phyloP scores from a whole-genome alignment of 192 early-diverging fungal genomes.

The Podila clonocystis region DNA sequence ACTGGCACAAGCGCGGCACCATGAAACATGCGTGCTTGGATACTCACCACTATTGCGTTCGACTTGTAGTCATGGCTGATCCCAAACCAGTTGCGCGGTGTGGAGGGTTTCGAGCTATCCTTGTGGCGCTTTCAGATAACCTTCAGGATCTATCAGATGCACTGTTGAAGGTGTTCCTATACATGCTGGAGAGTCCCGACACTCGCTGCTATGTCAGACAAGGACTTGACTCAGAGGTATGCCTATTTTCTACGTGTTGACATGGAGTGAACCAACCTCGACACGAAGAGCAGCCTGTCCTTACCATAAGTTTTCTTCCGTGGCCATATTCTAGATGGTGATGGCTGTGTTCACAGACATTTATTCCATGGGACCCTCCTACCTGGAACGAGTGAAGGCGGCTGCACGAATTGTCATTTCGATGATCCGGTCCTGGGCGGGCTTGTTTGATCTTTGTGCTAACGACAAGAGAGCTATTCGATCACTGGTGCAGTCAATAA shows the following conservation, averaged over 20 bases:
- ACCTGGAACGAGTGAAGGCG: constrained; percentile 72
- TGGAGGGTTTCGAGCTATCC: constrained; percentile 76
- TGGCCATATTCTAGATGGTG: constrained; percentile 61
- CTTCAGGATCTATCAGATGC: constrained; percentile 66
- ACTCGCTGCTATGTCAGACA: constrained; percentile 74
- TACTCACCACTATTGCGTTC: not conserved
- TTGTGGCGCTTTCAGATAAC: constrained; percentile 73
- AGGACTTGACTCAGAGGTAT: constrained; percentile 80
- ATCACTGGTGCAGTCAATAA: constrained; percentile 75
- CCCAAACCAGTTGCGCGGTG: constrained; percentile 64
- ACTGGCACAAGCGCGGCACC: too few relatives aligned
- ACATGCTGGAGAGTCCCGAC: constrained; percentile 76
- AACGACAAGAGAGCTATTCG: constrained; percentile 75
- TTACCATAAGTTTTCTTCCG: too few relatives aligned
- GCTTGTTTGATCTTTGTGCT: constrained; percentile 78
- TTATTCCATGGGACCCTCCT: constrained; percentile 67
- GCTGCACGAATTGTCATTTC: constrained; percentile 70
- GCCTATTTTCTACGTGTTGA: too few relatives aligned
- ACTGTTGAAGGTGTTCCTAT: constrained; percentile 72
- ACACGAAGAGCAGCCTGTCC: too few relatives aligned
- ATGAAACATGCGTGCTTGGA: too few relatives aligned
- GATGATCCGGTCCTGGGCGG: constrained; percentile 82
- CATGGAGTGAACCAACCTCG: not conserved
- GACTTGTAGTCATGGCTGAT: constrained; percentile 65
- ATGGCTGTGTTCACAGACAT: constrained; percentile 85